Conservation (phyloP, 352 stramenopile species). For the Globisporangium takayamanum region DNA sequence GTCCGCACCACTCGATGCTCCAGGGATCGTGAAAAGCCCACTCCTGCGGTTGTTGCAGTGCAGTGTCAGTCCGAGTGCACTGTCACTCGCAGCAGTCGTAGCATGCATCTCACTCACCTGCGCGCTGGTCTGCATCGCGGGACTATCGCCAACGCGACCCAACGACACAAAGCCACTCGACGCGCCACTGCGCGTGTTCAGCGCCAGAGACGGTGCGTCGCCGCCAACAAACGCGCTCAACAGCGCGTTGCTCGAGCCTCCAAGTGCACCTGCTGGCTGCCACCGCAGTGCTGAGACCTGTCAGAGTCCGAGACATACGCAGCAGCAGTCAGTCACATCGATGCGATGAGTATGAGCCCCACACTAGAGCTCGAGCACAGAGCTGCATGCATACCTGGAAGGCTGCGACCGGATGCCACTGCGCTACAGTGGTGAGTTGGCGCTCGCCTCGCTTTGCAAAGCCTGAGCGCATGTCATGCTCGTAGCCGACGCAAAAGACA, state of each 20-base stretch:
- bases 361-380: not conserved
- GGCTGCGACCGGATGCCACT: not conserved
- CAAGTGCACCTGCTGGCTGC: slow-evolving; percentile 2
- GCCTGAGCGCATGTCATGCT: slow-evolving; percentile 1
- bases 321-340: not conserved
- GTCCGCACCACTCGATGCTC: slow-evolving; percentile 10
- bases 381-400: slow-evolving; percentile 1
- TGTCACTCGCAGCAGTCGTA: not conserved
- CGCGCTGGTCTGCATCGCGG: no score
- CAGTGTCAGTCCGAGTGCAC: no score
- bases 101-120: not conserved
- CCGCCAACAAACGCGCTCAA: slow-evolving; percentile 2
- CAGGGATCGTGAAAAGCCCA: slow-evolving; percentile 8
- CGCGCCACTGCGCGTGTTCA: not conserved
- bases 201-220: not conserved
- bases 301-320: not conserved
- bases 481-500: slow-evolving; percentile 5
- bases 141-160: no score
- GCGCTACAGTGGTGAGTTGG: not conserved
- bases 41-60: not conserved
- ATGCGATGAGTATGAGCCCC: not conserved
- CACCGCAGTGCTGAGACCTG: slow-evolving; percentile 14
- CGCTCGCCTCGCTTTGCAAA: slow-evolving; percentile 4
- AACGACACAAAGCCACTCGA: not conserved
- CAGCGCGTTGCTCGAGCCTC: not conserved